Evolutionary conservation across 495 filamentous ascomycete genomes (phyloP), one percentile per base, ranked within the genome.

Genomic region (Amphirosellinia nigrospora): DNA sequence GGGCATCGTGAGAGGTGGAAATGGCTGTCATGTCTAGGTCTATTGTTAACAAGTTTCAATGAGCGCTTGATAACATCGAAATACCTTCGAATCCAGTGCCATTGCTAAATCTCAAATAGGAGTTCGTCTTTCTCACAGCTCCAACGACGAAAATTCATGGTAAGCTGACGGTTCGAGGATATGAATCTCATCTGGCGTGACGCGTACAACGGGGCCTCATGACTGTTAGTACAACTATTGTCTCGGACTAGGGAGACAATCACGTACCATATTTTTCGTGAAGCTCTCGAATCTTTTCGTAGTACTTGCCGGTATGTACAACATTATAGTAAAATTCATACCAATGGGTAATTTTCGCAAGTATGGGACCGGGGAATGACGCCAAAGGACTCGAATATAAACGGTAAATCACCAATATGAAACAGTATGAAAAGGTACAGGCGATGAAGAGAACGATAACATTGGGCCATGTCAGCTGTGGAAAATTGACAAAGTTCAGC

Each of bases 301-400:
- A 74, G 50, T 70, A 72, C 30, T 66, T 56, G 36, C 74, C 74
- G 7, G 70, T 63, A 23, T 70, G 46, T 36, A 69, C 13, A 30
- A 72, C 62, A 19, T 72, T 72, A 60, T 67, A 74, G 66, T 70
- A 74, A 46, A 68, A 74, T 68, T 89, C 86, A 64, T 88, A 86
- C 67, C 73, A 80, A 38, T 71, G 58, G 0, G 82, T 86, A 2
- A 82, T 56, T 0, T 85, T 88, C 1, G 89, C 86, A 1, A 88
- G 68, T 21, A 77, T 81, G 1, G 84, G 84, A 1, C 86, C 86
- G 0, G 85, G 86, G 52, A 89, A 79, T 11, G 79, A 72, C 19
- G 79, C 71, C 7, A 88, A 69, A 16, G 86, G 87, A 38, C 83
- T 80, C 70, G 88, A 82, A 63, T 80, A 85, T 7, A 87, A 66